These are phyloP conservation scores for Kwoniella dejecticola DNA, from an alignment of 768 basidiomycete genomes.

Conservation along the genomic window DNA sequence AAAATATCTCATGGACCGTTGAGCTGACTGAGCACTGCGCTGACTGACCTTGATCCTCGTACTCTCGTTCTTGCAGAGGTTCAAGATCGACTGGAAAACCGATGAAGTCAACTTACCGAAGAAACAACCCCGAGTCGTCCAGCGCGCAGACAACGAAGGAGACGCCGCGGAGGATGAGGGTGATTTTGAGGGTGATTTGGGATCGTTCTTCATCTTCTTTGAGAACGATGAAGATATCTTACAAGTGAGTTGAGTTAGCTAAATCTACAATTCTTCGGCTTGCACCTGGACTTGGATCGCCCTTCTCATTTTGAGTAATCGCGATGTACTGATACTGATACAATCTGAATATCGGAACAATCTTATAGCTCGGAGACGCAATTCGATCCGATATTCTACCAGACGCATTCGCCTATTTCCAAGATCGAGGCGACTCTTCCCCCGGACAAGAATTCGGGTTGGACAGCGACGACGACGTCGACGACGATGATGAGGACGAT, in stretches of 20 bases:
- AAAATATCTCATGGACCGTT: neutral
- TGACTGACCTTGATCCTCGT: no score
- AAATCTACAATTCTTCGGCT: no score
- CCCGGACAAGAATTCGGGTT: constrained; percentile 26
- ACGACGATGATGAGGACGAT: constrained; percentile 44
- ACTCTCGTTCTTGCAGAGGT: neutral
- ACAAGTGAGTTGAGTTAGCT: constrained; percentile 30
- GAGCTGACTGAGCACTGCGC: no score
- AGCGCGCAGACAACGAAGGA: constrained; percentile 17
- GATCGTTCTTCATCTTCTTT: constrained; percentile 54
- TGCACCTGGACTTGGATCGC: no score
- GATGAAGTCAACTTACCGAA: constrained; percentile 39
- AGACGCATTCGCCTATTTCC: constrained; percentile 46
- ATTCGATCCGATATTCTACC: constrained; percentile 44
- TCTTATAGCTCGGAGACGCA: constrained; percentile 40
- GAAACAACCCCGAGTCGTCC: constrained; percentile 39
- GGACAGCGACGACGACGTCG: constrained; percentile 25
- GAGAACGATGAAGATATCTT: constrained; percentile 36
- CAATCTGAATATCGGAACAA: no score
- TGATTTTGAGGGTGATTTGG: constrained; percentile 49
- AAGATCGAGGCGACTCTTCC: constrained; percentile 31
- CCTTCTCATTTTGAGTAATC: neutral
- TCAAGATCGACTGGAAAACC: constrained; percentile 53
- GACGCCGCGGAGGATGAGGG: constrained; percentile 23
- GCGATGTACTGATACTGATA: neutral